Evolutionary conservation across 192 early-diverging fungal species (phyloP), one percentile per base, ranked within the genome.

Genomic region (Backusella psychrophila): DNA sequence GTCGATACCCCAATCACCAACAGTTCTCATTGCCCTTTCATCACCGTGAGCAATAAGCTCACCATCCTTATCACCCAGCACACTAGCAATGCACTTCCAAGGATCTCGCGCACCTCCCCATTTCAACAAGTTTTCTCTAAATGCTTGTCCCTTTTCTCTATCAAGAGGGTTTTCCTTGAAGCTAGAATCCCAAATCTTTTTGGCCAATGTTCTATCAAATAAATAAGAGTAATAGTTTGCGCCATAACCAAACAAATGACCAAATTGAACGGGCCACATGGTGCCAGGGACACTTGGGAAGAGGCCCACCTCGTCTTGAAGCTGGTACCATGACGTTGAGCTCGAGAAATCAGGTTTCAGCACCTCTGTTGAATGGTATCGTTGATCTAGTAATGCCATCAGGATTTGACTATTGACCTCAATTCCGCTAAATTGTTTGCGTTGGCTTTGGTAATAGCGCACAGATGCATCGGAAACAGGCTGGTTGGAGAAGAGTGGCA

Each of bases 31-130:
- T 14, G 93, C 86, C 1, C 80, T 75, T 38, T 87, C 79, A 78
- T 90, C 89, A 9, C 93, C 93, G 39, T 81, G 75, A 7, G 80
- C 76, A 19, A 94, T 81, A 23, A 81, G 74, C 3, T 83, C 87
- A 33, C 76, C 82, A 71, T 90, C 91, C 56, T 89, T 86, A 19
- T 73, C 82, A 14, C 74, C 82, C 19, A 95, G 77, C 33, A 93
- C 81, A 5, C 87, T 84, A 0, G 90, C 92, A 21, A 95, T 77
- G 42, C 92, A 91, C 70, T 87, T 73, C 95, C 96, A 98, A 5
- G 96, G 96, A 83, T 97, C 94, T 41, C 94, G 87, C 4, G 94
- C 95, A 15, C 98, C 98, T 35, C 98, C 98, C 95, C 95, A 96
- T 66, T 91, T 81, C 69, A 98, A 83, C 29, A 99, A 82, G 78